A percentile compares a stretch with the other conserved stretches of the same genome.
Evolutionary conservation across 164 flowering plant species (phyloP).

Genomic region (Taxillus chinensis): DNA sequence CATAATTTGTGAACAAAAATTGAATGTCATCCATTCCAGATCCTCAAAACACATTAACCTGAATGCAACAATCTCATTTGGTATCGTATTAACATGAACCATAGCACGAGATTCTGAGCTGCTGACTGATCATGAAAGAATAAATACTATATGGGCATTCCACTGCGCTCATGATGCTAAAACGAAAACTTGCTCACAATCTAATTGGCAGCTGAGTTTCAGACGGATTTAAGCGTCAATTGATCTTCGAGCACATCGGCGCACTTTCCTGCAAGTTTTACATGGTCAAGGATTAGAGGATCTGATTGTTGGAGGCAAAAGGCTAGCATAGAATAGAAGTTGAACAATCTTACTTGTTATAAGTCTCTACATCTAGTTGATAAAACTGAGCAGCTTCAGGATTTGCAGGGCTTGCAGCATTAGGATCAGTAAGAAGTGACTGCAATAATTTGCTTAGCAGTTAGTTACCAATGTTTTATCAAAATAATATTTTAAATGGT

Average conservation of each 20-base stretch:
- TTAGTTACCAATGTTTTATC: neutral
- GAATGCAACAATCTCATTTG: no score
- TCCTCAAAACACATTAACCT: no score
- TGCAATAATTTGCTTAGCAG: conserved; percentile 11
- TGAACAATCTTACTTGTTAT: conserved; percentile 27
- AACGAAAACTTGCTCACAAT: no score
- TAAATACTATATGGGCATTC: no score
- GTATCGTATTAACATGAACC: no score
- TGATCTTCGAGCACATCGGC: conserved; percentile 45
- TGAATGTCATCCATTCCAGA: no score
- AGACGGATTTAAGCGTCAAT: conserved; percentile 12
- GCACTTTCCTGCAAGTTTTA: conserved; percentile 34
- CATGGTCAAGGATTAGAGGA: neutral
- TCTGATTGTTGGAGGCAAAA: neutral
- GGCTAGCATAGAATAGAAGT: neutral
- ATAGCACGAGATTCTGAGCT: no score
- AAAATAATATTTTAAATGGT: no score
- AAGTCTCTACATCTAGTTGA: conserved; percentile 37
- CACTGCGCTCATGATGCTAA: no score
- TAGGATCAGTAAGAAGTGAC: conserved; percentile 54
- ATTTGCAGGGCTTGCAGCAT: conserved; percentile 51
- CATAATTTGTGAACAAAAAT: no score
- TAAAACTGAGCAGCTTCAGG: conserved; percentile 46
- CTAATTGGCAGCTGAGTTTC: neutral
- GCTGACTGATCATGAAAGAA: no score